phyloP scores from a whole-genome alignment of 78 protist genomes.

The Monosiga brevicollis region DNA sequence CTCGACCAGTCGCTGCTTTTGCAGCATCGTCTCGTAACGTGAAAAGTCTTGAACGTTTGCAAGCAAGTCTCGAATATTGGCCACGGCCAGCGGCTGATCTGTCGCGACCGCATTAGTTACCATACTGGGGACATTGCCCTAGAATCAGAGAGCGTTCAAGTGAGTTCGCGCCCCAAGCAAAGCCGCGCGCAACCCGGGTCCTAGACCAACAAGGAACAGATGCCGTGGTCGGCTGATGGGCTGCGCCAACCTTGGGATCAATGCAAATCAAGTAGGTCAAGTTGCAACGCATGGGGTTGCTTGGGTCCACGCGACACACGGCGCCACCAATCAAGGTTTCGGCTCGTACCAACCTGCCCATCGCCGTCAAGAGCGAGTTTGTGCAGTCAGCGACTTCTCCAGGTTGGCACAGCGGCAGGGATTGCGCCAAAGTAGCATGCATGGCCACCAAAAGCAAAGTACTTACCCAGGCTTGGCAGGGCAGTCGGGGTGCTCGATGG shows the following conservation, averaged over 20 bases:
- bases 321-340: background rate
- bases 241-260: background rate
- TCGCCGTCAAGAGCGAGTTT: background rate
- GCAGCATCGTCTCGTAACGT: background rate
- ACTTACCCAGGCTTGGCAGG: background rate
- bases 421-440: background rate
- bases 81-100: background rate
- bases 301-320: background rate
- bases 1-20: background rate
- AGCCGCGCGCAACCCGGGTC: background rate
- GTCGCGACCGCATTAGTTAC: background rate
- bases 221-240: too few species aligned
- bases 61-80: background rate
- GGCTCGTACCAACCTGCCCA: background rate
- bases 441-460: background rate
- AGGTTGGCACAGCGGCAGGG: background rate
- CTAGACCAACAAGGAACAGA: background rate
- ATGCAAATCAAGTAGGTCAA: background rate
- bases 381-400: background rate
- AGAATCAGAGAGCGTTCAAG: background rate
- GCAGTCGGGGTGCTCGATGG: background rate
- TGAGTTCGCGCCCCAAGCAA: background rate
- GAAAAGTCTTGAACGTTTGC: background rate
- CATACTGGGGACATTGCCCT: background rate
- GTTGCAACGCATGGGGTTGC: background rate